These are phyloP conservation scores for Penicillium sp. DNA, from an alignment of 2,329 filamentous ascomycete genomes.

Conservation along the genomic window DNA sequence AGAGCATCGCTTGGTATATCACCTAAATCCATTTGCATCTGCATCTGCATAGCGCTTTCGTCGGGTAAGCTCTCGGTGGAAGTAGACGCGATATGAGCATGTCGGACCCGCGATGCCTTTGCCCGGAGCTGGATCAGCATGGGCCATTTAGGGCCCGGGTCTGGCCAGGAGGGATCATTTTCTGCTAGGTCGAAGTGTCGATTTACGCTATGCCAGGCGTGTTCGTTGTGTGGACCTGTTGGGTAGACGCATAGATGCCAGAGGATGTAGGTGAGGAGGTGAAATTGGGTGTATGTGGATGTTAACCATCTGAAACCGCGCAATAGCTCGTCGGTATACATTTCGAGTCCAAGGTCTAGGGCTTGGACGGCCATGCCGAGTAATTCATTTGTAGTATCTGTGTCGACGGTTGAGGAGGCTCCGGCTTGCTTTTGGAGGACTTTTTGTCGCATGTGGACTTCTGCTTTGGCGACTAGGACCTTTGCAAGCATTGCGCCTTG, in stretches of 20 bases:
- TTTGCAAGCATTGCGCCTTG: constrained; percentile 34
- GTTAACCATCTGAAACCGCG: constrained; percentile 44
- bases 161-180: constrained; percentile 22
- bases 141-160: constrained; percentile 29
- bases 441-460: constrained; percentile 39
- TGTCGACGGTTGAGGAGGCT: constrained; percentile 12
- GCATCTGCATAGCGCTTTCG: background rate
- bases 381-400: constrained; percentile 36
- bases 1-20: background rate
- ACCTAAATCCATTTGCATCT: background rate
- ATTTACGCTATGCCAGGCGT: constrained; percentile 37
- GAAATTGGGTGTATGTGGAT: constrained; percentile 49
- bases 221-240: constrained; percentile 28
- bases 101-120: constrained; percentile 21
- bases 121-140: constrained; percentile 22
- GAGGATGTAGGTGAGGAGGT: constrained; percentile 50
- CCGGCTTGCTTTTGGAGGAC: constrained; percentile 16
- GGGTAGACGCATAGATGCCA: constrained; percentile 51
- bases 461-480: constrained; percentile 41
- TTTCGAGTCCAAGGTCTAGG: constrained; percentile 37
- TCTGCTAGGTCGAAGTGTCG: constrained; percentile 21
- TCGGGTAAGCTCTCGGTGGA: background rate
- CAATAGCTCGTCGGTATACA: constrained; percentile 45
- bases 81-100: constrained; percentile 5
- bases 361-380: constrained; percentile 39